Evolutionary conservation across 2,329 filamentous ascomycete genomes (phyloP).

Genomic region (Pezicula rhizophila): DNA sequence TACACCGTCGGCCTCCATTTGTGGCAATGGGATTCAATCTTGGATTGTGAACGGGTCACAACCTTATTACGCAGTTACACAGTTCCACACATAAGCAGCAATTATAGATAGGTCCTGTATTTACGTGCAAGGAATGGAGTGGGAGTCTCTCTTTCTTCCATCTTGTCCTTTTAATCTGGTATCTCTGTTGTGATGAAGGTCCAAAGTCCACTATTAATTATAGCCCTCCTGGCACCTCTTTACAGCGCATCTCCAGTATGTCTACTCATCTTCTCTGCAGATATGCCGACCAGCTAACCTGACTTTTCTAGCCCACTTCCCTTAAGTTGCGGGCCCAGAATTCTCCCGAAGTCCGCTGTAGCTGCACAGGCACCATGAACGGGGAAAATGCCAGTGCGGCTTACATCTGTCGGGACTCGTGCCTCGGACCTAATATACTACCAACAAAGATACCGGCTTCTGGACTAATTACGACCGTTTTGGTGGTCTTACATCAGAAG

Average conservation of each 20-base stretch:
- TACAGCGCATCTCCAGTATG: background rate
- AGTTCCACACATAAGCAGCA: no score
- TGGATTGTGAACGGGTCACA: no score
- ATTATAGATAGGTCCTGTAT: no score
- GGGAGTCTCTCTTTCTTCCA: background rate
- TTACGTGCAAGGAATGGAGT: no score
- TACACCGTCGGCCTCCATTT: no score
- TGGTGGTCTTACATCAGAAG: conserved; percentile 32
- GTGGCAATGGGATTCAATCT: no score
- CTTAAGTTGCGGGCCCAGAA: background rate
- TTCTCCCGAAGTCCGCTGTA: conserved; percentile 6
- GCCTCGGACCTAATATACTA: conserved; percentile 30
- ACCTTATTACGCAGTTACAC: no score
- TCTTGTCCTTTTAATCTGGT: background rate
- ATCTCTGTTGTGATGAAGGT: background rate
- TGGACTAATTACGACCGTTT: conserved; percentile 31
- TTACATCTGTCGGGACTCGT: conserved; percentile 33
- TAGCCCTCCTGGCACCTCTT: background rate
- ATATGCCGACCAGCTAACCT: background rate
- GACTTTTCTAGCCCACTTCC: background rate
- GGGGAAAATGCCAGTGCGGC: conserved; percentile 15
- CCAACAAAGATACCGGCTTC: conserved; percentile 28
- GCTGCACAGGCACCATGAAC: conserved; percentile 29
- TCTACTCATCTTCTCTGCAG: background rate
- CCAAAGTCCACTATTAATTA: background rate